A percentile compares a stretch with the other conserved stretches of the same genome.
These are phyloP conservation scores for Suhomyces maxii DNA, from an alignment of 1,139 yeast species.

Conservation along the genomic window DNA sequence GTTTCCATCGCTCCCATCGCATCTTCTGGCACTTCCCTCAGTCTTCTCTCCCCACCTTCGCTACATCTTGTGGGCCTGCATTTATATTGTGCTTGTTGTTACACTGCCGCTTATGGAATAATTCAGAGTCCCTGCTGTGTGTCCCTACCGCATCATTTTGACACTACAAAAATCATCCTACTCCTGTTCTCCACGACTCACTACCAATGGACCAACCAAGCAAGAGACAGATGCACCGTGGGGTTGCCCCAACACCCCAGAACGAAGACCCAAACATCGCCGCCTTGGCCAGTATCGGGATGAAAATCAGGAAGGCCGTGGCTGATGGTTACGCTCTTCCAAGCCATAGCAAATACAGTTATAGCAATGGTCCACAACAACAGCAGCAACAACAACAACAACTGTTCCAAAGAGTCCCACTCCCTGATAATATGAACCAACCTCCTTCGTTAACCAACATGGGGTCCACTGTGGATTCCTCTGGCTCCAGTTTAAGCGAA, in stretches of 20 bases:
- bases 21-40: too few relatives aligned
- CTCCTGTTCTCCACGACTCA: background rate
- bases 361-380: slow-evolving; percentile 1
- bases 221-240: slow-evolving; percentile 24
- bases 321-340: slow-evolving; percentile 56
- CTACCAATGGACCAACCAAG: slow-evolving; percentile 5
- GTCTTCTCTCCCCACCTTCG: too few relatives aligned
- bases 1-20: too few relatives aligned
- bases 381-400: too few relatives aligned
- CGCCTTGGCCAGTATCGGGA: slow-evolving; percentile 57
- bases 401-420: slow-evolving; percentile 45
- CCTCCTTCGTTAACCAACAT: slow-evolving; percentile 42
- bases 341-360: slow-evolving; percentile 5
- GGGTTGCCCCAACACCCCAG: slow-evolving; percentile 13
- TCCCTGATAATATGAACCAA: slow-evolving; percentile 46
- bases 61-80: too few relatives aligned
- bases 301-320: slow-evolving; percentile 69
- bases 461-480: slow-evolving; percentile 45
- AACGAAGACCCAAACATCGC: slow-evolving; percentile 25
- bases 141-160: too few relatives aligned
- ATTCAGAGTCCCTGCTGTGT: too few relatives aligned
- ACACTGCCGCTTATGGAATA: too few relatives aligned
- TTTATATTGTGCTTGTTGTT: too few relatives aligned
- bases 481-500: slow-evolving; percentile 43
- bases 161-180: background rate